A percentile compares a stretch with the other conserved stretches of the same genome.
These are phyloP conservation scores for Quillaja saponaria DNA, from an alignment of 306 rosid genomes.

Conservation along the genomic window DNA sequence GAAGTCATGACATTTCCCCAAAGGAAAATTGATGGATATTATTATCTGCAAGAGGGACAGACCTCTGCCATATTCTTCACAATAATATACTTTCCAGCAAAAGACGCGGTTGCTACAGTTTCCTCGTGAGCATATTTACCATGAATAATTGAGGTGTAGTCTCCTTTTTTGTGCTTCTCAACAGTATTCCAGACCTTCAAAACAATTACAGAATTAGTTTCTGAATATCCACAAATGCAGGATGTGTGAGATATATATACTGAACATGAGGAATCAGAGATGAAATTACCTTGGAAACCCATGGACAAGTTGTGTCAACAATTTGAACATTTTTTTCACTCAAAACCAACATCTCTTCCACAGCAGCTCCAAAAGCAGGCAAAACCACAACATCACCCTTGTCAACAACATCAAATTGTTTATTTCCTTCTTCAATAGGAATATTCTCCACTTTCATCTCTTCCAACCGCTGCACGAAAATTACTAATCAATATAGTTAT, in stretches of 20 bases:
- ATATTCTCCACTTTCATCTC: conserved; percentile 79
- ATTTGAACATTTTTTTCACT: conserved; percentile 79
- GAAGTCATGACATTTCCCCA: conserved; percentile 6
- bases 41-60: conserved; percentile 30
- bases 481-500: neutral
- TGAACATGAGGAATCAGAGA: conserved; percentile 12
- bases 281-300: conserved; percentile 87
- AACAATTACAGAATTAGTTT: conserved; percentile 30
- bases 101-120: conserved; percentile 94
- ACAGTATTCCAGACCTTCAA: conserved; percentile 86
- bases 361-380: conserved; percentile 98
- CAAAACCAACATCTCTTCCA: conserved; percentile 90
- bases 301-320: conserved; percentile 97
- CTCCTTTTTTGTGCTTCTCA: conserved; percentile 93
- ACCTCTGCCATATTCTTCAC: conserved; percentile 94
- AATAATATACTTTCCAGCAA: conserved; percentile 82
- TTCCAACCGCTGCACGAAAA: conserved; percentile 63
- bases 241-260: conserved; percentile 10
- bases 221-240: conserved; percentile 27
- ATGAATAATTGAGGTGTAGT: conserved; percentile 85
- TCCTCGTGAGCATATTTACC: conserved; percentile 96
- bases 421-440: conserved; percentile 65
- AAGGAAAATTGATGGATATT: conserved; percentile 11
- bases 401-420: conserved; percentile 76
- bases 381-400: conserved; percentile 89